A percentile compares a stretch with the other conserved stretches of the same genome.
These are phyloP conservation scores for Groenewaldozyma tartarivorans DNA, from an alignment of 805 yeast species.

Conservation along the genomic window DNA sequence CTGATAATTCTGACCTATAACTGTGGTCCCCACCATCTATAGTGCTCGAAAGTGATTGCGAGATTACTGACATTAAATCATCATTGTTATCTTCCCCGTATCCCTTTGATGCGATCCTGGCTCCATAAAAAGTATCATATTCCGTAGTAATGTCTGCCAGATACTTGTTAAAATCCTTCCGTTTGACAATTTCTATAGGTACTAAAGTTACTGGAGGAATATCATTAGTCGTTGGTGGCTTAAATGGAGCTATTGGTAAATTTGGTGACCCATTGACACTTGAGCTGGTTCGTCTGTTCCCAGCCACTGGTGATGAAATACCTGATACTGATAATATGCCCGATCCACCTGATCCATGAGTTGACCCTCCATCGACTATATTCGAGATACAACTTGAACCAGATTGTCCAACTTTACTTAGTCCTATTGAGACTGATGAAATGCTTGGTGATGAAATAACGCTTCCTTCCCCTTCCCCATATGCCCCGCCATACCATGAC, in stretches of 20 bases:
- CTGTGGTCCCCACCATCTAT: neutral
- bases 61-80: conserved; percentile 11
- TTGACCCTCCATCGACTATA: conserved; percentile 41
- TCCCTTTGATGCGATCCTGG: conserved; percentile 6
- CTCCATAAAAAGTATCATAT: conserved; percentile 26
- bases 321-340: too few relatives aligned
- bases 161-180: conserved; percentile 36
- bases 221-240: conserved; percentile 63
- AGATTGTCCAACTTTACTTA: conserved; percentile 27
- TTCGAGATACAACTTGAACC: conserved; percentile 58
- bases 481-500: too few relatives aligned
- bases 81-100: conserved; percentile 5
- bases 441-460: conserved; percentile 1
- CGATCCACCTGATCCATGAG: neutral
- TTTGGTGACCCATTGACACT: neutral
- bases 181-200: conserved; percentile 38
- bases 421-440: conserved; percentile 23
- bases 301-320: conserved; percentile 16
- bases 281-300: neutral
- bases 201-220: conserved; percentile 73
- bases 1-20: neutral
- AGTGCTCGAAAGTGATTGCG: conserved; percentile 7
- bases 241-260: conserved; percentile 17
- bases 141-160: conserved; percentile 35
- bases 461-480: neutral